Evolutionary conservation across 345 rosid genomes (phyloP).

Genomic region (Adansonia digitata): DNA sequence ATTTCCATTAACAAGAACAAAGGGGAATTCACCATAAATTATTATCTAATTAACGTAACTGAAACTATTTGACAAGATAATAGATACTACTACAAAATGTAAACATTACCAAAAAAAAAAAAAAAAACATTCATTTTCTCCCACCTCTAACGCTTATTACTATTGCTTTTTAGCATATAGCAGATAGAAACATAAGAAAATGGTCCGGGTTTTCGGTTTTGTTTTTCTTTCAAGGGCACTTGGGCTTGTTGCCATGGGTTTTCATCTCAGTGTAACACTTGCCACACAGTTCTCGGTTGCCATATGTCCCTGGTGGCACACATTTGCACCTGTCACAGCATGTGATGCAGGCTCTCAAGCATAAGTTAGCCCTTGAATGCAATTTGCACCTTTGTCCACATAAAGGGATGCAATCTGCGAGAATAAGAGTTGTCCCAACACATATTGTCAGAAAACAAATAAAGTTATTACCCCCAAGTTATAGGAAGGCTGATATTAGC

Average conservation of each 20-base stretch:
- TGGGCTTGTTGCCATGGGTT: slow-evolving; percentile 49
- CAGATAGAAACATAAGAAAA: no score
- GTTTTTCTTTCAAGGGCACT: no score
- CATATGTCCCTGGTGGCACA: slow-evolving; percentile 85
- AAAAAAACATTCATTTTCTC: slow-evolving; percentile 6
- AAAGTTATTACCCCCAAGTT: background rate
- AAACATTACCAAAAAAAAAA: background rate
- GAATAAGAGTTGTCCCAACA: background rate
- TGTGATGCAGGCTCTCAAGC: slow-evolving; percentile 69
- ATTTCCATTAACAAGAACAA: background rate
- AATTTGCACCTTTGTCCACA: slow-evolving; percentile 61
- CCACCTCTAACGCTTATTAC: no score
- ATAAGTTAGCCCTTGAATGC: slow-evolving; percentile 59
- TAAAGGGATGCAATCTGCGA: slow-evolving; percentile 60
- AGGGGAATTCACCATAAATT: background rate
- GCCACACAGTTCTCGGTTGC: slow-evolving; percentile 75
- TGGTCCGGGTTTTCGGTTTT: no score
- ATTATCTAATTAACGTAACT: slow-evolving; percentile 10
- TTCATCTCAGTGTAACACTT: slow-evolving; percentile 81
- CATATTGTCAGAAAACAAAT: background rate
- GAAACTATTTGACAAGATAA: background rate
- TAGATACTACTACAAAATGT: background rate
- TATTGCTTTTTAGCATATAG: no score
- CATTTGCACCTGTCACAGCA: slow-evolving; percentile 90
- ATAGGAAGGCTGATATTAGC: background rate